These are phyloP conservation scores for Rosa chinensis DNA, from an alignment of 306 rosid species.

Conservation along the genomic window DNA sequence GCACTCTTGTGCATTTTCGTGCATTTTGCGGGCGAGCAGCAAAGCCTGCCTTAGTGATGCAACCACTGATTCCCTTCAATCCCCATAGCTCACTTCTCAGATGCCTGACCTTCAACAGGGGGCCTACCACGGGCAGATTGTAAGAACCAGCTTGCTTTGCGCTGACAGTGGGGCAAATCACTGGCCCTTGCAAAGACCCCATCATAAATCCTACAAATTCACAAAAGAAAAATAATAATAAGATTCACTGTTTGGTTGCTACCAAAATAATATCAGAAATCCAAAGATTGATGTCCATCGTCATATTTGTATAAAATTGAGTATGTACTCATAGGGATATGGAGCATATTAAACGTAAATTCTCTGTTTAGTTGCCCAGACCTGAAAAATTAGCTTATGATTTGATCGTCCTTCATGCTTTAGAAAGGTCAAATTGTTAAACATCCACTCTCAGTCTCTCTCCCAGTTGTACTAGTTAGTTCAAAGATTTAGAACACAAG, in stretches of 20 bases:
- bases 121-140: constrained; percentile 53
- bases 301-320: neutral
- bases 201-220: constrained; percentile 48
- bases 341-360: no score
- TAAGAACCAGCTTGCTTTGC: constrained; percentile 61
- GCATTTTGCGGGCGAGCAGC: constrained; percentile 35
- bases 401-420: neutral
- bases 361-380: neutral
- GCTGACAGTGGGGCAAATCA: constrained; percentile 64
- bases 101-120: constrained; percentile 43
- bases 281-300: neutral
- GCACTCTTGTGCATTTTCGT: constrained; percentile 48
- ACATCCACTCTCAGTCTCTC: neutral
- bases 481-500: neutral
- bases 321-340: neutral
- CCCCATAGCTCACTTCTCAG: constrained; percentile 68
- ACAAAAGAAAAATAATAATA: neutral
- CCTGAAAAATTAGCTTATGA: constrained; percentile 10
- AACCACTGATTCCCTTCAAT: constrained; percentile 40
- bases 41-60: constrained; percentile 39
- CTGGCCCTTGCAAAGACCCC: constrained; percentile 89
- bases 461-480: neutral
- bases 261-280: neutral
- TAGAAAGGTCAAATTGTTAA: neutral
- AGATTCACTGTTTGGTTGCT: neutral